phyloP scores from a whole-genome alignment of 2,329 filamentous ascomycete genomes.

The Fusarium nisikadoi region DNA sequence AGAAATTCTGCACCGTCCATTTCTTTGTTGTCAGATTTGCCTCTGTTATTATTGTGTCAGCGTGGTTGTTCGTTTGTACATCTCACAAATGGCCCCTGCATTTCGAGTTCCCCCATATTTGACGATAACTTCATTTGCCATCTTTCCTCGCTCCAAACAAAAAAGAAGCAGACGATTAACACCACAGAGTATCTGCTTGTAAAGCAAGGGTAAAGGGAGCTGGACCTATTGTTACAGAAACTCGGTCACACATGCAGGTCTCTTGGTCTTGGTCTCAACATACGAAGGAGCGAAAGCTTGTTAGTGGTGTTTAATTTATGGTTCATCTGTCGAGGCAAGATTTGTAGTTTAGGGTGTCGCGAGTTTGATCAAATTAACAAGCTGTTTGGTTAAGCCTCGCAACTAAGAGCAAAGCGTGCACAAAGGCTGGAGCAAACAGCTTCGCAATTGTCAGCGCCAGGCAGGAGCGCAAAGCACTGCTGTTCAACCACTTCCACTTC shows the following conservation, averaged over 20 bases:
- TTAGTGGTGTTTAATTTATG: neutral
- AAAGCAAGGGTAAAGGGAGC: fast-evolving
- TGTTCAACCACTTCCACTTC: too few species aligned
- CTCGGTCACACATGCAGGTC: fast-evolving
- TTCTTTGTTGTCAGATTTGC: fast-evolving
- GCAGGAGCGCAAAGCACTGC: neutral
- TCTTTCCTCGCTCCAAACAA: neutral
- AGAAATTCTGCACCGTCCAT: fast-evolving
- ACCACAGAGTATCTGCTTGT: fast-evolving
- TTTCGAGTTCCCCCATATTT: neutral
- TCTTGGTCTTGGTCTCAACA: fast-evolving
- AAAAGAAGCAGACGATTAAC: neutral
- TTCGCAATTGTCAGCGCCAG: neutral
- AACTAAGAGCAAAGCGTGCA: too few species aligned
- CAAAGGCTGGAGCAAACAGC: neutral
- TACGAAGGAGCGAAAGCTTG: neutral
- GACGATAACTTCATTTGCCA: neutral
- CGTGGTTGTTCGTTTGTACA: neutral
- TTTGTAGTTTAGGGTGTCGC: neutral
- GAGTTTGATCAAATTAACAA: fast-evolving
- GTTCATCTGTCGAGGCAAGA: neutral
- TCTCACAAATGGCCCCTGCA: neutral
- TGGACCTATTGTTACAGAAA: fast-evolving
- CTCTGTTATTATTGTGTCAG: too few species aligned
- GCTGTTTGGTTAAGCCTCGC: neutral